Base-by-base conservation (phyloP, 108 stramenopile species). In the Nitzschia sp. region DNA sequence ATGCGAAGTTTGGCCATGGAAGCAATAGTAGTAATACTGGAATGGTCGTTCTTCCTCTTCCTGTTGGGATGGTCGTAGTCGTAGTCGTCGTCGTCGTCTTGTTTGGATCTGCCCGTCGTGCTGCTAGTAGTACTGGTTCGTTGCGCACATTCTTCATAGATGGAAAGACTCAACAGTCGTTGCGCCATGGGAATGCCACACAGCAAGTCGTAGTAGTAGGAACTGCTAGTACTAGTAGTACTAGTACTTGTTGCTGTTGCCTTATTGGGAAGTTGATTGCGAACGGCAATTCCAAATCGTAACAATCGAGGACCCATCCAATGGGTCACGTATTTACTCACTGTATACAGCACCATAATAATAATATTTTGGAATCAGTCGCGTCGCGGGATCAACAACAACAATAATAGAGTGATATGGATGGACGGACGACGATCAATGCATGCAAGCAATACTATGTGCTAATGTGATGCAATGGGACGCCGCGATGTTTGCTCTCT, bases 171-270 rank as follows among this genome's bases (percentile, higher is more conserved):
- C 0, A 82, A 56, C 3, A 89, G 29, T 25, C 74, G 59, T 55
- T 89, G 85, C 1, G 84, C 69, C 19, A 77, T 66, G 4, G 85
- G 85, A 11, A 89, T 52, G 32, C 85, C 21, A 19, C 69, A 76
- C 2, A 69, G 17, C 25, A 65, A 33, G 33, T 75, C 71, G 21
- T 70, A 34, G 17, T 66, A 61, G 17, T 68, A 58, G 9, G 46
- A 48, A 1, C n/a, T 33, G 11, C 21, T 17, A n/a, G n/a, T n/a
- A n/a, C n/a, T n/a, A n/a, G n/a, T n/a, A n/a, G n/a, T n/a, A n/a
- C n/a, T n/a, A n/a, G n/a, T n/a, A n/a, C n/a, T n/a, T n/a, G n/a
- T n/a, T n/a, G n/a, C n/a, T n/a, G n/a, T n/a, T n/a, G n/a, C n/a
- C n/a, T n/a, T n/a, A 5, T 29, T 34, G 21, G 36, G 66, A 22